Base-by-base conservation (phyloP, 1,139 yeast genomes). In the Candida sojae region DNA sequence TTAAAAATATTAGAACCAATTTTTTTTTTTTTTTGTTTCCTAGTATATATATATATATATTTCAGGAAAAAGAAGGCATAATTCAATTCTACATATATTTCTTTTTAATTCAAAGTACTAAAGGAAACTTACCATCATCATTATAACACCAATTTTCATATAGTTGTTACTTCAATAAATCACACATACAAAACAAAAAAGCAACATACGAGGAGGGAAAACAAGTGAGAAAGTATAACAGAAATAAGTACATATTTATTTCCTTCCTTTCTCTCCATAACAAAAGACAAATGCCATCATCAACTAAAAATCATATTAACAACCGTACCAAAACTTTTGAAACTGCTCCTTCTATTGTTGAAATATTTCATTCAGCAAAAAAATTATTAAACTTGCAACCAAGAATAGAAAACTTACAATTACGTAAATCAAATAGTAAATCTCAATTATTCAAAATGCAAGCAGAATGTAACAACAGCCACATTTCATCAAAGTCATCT, bases 351-450 rank as follows among this genome's bases (percentile, higher is more conserved):
- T 70, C 78, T 25, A 71, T 75, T 29, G 66, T 68, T 52, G 79
- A 75, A 56, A 68, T 75, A 42, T 72, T 74, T 53, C 60, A 66
- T 59, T 73, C 78, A 25, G 80, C 79, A 6, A 72, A 70, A 55
- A 70, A 70, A 53, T 62, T 75, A 39, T 59, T 75, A 44, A 59
- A 71, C 25, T 64, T 74, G 42, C 75, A 74, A 53, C 66, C 74
- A 25, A 57, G 80, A 46, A 73, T 74, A 39, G 76, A 71, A 51
- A 74, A 75, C 56, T 61, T 79, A 47, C 73, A 68, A 43, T 53
- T 70, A 25, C 62, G 80, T 39, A 71, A 71, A 52, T 70, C 70
- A 30, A 71, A 63, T 55, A 52, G 58, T 35, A 63, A 63, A 42
- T 44, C 57, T 23, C 71, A 67, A 51, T 53, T 58, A 42, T 47